Conservation (phyloP, 495 filamentous ascomycete species). For the Neurospora hispaniola region DNA sequence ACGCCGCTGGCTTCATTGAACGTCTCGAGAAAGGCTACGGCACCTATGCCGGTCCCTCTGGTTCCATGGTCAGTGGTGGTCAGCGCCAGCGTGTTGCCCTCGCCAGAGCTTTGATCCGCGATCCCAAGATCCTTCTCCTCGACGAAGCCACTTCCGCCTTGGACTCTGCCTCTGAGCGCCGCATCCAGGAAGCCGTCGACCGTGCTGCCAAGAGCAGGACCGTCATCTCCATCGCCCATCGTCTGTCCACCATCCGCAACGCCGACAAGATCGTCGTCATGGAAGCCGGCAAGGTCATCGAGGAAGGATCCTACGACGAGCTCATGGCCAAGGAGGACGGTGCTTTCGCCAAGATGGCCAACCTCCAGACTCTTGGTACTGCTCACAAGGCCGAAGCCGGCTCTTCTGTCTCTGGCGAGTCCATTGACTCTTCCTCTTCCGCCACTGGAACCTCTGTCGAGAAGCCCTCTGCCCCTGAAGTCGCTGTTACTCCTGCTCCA, state of each 20-base stretch:
- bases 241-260: constrained; percentile 87
- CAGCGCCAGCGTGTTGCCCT: constrained; percentile 83
- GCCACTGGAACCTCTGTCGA: constrained; percentile 24
- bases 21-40: constrained; percentile 77
- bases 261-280: constrained; percentile 94
- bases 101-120: constrained; percentile 74
- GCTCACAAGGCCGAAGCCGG: not conserved
- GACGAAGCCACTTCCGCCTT: constrained; percentile 88
- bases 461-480: constrained; percentile 21
- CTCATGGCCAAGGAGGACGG: constrained; percentile 43
- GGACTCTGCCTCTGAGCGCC: constrained; percentile 85
- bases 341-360: constrained; percentile 40
- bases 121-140: constrained; percentile 78
- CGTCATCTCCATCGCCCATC: constrained; percentile 87
- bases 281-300: constrained; percentile 64
- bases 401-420: constrained; percentile 4
- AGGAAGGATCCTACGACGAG: constrained; percentile 62
- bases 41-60: constrained; percentile 82
- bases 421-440: not conserved
- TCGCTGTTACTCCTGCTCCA: not conserved
- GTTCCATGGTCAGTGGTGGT: constrained; percentile 78
- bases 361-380: constrained; percentile 35
- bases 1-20: constrained; percentile 78
- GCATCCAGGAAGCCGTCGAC: constrained; percentile 83
- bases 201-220: constrained; percentile 71